Conservation (phyloP, 148 eudicot species). For the Pharnaceum exiguum region DNA sequence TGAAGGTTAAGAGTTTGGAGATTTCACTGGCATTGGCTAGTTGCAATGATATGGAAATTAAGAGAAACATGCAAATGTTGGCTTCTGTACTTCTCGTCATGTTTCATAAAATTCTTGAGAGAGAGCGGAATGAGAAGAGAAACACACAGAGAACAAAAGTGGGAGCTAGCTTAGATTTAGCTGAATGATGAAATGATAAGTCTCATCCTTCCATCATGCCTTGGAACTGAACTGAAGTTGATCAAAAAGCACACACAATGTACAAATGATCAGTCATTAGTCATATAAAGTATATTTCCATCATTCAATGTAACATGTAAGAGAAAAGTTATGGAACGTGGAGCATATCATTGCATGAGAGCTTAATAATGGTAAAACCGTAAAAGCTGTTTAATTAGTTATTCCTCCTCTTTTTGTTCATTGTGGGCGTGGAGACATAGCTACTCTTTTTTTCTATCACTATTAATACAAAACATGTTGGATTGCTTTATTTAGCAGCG, state of each 20-base stretch:
- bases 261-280: conserved; percentile 13
- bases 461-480: too few species aligned
- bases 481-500: too few species aligned
- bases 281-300: too few species aligned
- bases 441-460: too few species aligned
- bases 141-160: background rate
- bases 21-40: conserved; percentile 29
- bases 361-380: too few species aligned
- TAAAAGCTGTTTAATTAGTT: too few species aligned
- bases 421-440: too few species aligned
- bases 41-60: conserved; percentile 13
- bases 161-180: background rate
- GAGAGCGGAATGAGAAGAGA: background rate
- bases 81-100: conserved; percentile 13
- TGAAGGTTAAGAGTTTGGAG: conserved; percentile 47
- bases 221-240: conserved; percentile 23
- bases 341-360: too few species aligned
- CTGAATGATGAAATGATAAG: conserved; percentile 18
- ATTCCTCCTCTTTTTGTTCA: too few species aligned
- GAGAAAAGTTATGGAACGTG: conserved; percentile 14
- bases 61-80: conserved; percentile 2
- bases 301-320: conserved; percentile 6
- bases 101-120: conserved; percentile 4
- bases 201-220: conserved; percentile 14
- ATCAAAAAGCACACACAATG: conserved; percentile 8